A percentile compares a stretch with the other conserved stretches of the same genome.
These are phyloP conservation scores for Reutealis trisperma DNA, from an alignment of 345 rosid species.

Conservation along the genomic window DNA sequence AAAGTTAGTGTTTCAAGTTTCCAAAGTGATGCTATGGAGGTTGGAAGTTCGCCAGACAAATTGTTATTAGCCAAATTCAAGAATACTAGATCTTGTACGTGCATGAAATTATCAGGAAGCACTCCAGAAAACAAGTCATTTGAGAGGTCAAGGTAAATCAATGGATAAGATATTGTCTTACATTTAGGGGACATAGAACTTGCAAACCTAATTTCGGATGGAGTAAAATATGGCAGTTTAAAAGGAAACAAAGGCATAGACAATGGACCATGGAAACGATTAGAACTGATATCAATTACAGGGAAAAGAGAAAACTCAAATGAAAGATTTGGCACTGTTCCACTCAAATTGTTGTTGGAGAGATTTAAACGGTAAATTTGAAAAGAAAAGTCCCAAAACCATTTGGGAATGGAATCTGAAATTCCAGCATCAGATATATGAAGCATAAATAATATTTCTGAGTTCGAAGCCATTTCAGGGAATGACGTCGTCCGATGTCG, in stretches of 20 bases:
- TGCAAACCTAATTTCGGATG: too few species aligned
- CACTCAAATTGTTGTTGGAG: slow-evolving; percentile 28
- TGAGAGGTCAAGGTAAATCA: slow-evolving; percentile 19
- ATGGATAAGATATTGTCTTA: background rate
- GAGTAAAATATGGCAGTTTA: background rate
- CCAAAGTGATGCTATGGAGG: slow-evolving; percentile 3
- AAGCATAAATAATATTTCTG: slow-evolving; percentile 11
- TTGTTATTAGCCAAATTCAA: slow-evolving; percentile 24
- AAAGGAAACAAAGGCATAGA: background rate
- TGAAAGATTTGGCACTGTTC: background rate
- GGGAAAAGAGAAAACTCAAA: background rate
- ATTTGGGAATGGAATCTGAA: slow-evolving; percentile 21
- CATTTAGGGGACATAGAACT: background rate
- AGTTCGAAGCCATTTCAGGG: slow-evolving; percentile 24
- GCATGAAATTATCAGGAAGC: slow-evolving; percentile 6
- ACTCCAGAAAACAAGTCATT: slow-evolving; percentile 12
- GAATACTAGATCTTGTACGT: background rate
- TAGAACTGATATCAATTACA: slow-evolving; percentile 18
- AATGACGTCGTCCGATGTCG: slow-evolving; percentile 29
- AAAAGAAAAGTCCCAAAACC: slow-evolving; percentile 26
- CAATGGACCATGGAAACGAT: slow-evolving; percentile 20
- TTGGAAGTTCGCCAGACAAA: slow-evolving; percentile 19
- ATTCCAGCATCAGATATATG: slow-evolving; percentile 27
- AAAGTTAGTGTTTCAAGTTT: slow-evolving; percentile 1
- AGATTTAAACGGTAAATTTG: background rate